A percentile compares a stretch with the other conserved stretches of the same genome.
These are phyloP conservation scores for Punctularia strigosozonata DNA, from an alignment of 768 basidiomycete genomes.

Conservation along the genomic window DNA sequence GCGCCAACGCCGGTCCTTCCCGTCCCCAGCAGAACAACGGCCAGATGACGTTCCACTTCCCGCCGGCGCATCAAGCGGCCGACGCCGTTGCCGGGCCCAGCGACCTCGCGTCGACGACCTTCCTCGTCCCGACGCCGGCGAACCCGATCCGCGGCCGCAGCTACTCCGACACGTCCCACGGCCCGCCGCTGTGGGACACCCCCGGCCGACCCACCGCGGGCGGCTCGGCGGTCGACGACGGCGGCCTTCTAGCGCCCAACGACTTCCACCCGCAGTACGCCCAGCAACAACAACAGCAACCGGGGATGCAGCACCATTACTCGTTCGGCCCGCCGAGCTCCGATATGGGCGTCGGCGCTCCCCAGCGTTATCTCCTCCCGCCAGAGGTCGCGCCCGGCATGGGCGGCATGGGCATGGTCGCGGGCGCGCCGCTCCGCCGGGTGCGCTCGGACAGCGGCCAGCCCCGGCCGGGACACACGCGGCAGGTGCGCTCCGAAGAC, in stretches of 20 bases:
- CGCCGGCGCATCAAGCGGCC: constrained; percentile 4
- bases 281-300: constrained; percentile 15
- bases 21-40: background rate
- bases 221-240: constrained; percentile 21
- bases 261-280: constrained; percentile 17
- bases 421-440: constrained; percentile 29
- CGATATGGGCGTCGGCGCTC: background rate
- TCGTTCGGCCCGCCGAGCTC: background rate
- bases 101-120: constrained; percentile 9
- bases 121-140: constrained; percentile 7
- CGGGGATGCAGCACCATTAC: background rate
- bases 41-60: too few relatives aligned
- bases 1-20: background rate
- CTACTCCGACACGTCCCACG: constrained; percentile 48
- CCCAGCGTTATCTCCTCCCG: constrained; percentile 5
- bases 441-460: constrained; percentile 35
- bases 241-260: constrained; percentile 22
- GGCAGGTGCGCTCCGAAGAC: constrained; percentile 56
- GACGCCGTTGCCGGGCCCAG: constrained; percentile 8
- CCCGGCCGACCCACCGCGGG: constrained; percentile 24
- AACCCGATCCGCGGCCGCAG: constrained; percentile 24
- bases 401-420: constrained; percentile 6
- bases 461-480: constrained; percentile 31
- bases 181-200: constrained; percentile 42
- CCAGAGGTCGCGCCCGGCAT: constrained; percentile 18